These are phyloP conservation scores for Monosporozyma solicola DNA, from an alignment of 805 yeast genomes.

Conservation along the genomic window DNA sequence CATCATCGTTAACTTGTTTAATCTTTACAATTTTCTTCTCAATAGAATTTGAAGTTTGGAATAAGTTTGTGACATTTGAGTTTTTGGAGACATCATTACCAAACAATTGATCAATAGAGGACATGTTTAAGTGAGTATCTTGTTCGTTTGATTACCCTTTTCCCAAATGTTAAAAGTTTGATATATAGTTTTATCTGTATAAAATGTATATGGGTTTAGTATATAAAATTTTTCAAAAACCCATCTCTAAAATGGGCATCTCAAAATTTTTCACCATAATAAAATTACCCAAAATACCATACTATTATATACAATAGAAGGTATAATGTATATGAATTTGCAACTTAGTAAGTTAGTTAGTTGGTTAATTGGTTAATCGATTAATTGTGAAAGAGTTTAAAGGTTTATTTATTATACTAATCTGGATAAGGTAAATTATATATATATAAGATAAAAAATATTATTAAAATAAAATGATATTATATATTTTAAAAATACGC, in stretches of 20 bases:
- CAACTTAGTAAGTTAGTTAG: no score
- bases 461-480: background rate
- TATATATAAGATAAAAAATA: background rate
- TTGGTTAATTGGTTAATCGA: background rate
- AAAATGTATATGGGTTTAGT: background rate
- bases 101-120: constrained; percentile 22
- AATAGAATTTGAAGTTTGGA: background rate
- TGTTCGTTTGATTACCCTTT: background rate
- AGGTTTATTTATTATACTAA: background rate
- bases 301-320: no score
- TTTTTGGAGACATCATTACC: constrained; percentile 9
- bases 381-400: background rate
- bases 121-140: background rate
- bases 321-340: no score
- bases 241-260: background rate
- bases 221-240: background rate
- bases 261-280: background rate
- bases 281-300: background rate
- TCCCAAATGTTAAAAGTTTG: background rate
- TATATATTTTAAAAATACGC: background rate
- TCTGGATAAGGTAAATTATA: background rate
- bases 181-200: background rate
- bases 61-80: background rate
- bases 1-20: constrained; percentile 20
- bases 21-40: constrained; percentile 5